Percentiles rank a stretch among this genome's conserved stretches.
These are phyloP conservation scores for Hypoxylon lienhwacheense DNA, from an alignment of 495 filamentous ascomycete genomes.

Conservation along the genomic window DNA sequence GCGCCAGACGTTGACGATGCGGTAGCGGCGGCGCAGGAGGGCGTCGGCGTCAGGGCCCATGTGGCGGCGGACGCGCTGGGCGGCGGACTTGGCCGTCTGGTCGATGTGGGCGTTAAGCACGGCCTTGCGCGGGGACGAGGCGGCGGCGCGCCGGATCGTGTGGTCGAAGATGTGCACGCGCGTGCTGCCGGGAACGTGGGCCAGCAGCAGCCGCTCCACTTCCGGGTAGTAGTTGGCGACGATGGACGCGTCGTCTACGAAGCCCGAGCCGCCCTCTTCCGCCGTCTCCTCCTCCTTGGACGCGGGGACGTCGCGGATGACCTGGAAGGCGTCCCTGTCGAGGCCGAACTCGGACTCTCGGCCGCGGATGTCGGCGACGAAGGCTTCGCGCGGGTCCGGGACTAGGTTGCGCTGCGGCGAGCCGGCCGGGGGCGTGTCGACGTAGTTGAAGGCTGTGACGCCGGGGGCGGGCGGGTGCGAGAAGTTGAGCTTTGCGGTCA, in stretches of 20 bases:
- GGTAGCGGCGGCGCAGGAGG: constrained; percentile 64
- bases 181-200: constrained; percentile 61
- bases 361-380: constrained; percentile 67
- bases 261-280: constrained; percentile 45
- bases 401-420: constrained; percentile 64
- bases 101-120: constrained; percentile 81
- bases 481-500: constrained; percentile 68
- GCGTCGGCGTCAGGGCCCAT: constrained; percentile 57
- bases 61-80: constrained; percentile 66
- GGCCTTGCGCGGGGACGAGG: constrained; percentile 59
- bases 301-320: constrained; percentile 52
- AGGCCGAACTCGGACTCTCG: constrained; percentile 66
- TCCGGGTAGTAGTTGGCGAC: constrained; percentile 78
- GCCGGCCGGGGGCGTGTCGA: constrained; percentile 63
- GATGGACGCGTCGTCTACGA: constrained; percentile 66
- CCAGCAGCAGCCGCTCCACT: constrained; percentile 65
- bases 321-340: constrained; percentile 72
- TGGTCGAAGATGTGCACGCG: constrained; percentile 83
- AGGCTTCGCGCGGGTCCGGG: constrained; percentile 47
- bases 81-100: constrained; percentile 68
- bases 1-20: constrained; percentile 89
- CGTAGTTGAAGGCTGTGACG: constrained; percentile 67
- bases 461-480: constrained; percentile 65
- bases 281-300: constrained; percentile 56
- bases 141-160: constrained; percentile 70